Evolutionary conservation across 2,329 filamentous ascomycete genomes (phyloP), one percentile per base, ranked within the genome.

Genomic region (Pyrenophora teres): DNA sequence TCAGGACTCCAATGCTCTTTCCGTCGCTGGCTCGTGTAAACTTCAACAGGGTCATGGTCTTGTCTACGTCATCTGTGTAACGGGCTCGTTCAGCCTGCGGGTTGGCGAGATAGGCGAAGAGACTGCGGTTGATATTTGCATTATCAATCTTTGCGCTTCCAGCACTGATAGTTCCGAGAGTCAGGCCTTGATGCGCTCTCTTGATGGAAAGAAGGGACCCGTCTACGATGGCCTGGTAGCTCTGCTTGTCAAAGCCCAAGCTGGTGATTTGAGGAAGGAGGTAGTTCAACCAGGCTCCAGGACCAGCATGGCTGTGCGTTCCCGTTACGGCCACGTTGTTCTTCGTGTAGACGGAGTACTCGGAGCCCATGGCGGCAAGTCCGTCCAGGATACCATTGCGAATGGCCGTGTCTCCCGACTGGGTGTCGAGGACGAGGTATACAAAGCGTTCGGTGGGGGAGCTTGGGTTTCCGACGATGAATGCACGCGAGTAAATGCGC

Each of bases 231-330:
- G 93, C 92, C 58, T 87, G 82, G 68, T 96, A 96, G 65, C 90
- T 95, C 72, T 95, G 89, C 65, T 86, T 85, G 73, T 91, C 83
- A 64, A 96, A 97, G 0, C 93, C 93, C 52, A 88, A 82, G 66
- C 87, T 92, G 0, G 93, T 94, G 59, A 97, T 88, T 69, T 97
- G 92, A 6, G 92, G 93, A 5, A 97, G 80, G 8, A 97, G 81
- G 69, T 97, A 97, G 75, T 97, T 97, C 70, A 95, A 80, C 91
- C 92, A 97, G 5, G 89, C 93, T 2, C 89, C 93, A 0, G 93
- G 92, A 0, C 92, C 93, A 19, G 92, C 87, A 75, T 97, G 93
- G 21, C 90, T 94, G 73, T 97, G 93, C 0, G 93, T 97, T 46
- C 92, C 93, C 0, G 91, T 96, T 18, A 97, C 83, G 30, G 93